A percentile compares a stretch with the other conserved stretches of the same genome.
These are phyloP conservation scores for Chloroidium sp. DNA, from an alignment of 163 green algal genomes.

Conservation along the genomic window DNA sequence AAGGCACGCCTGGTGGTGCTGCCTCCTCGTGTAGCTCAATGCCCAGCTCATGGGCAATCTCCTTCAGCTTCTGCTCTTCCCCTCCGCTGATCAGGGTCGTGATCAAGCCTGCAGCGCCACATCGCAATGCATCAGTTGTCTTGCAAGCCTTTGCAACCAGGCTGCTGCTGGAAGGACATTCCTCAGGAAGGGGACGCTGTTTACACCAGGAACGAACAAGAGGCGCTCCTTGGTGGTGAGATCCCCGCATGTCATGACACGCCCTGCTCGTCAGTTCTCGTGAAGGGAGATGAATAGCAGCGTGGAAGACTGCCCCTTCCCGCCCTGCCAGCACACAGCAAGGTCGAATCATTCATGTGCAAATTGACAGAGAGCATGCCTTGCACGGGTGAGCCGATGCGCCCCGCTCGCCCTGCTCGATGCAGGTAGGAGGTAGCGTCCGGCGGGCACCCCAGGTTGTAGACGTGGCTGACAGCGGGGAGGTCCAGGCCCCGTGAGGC, in stretches of 20 bases:
- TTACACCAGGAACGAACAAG: background rate
- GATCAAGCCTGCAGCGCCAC: conserved; percentile 33
- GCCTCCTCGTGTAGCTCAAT: conserved; percentile 24
- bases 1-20: conserved; percentile 2
- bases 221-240: background rate
- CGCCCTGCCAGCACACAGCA: background rate
- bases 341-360: background rate
- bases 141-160: conserved; percentile 7
- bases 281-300: too few species aligned
- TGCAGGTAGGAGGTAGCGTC: conserved; percentile 67
- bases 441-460: conserved; percentile 55
- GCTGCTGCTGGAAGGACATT: conserved; percentile 4
- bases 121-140: background rate
- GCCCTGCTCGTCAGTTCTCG: too few species aligned
- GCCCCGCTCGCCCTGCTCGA: conserved; percentile 56
- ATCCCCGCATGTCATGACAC: background rate
- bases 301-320: too few species aligned
- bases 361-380: conserved; percentile 1
- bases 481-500: conserved; percentile 70
- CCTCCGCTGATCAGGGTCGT: conserved; percentile 49
- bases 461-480: conserved; percentile 73
- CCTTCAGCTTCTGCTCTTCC: conserved; percentile 33
- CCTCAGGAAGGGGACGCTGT: conserved; percentile 5
- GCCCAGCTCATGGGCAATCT: conserved; percentile 36
- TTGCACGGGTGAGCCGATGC: conserved; percentile 42